Evolutionary conservation across 345 rosid species (phyloP).

Genomic region (Sisymbrium irio): DNA sequence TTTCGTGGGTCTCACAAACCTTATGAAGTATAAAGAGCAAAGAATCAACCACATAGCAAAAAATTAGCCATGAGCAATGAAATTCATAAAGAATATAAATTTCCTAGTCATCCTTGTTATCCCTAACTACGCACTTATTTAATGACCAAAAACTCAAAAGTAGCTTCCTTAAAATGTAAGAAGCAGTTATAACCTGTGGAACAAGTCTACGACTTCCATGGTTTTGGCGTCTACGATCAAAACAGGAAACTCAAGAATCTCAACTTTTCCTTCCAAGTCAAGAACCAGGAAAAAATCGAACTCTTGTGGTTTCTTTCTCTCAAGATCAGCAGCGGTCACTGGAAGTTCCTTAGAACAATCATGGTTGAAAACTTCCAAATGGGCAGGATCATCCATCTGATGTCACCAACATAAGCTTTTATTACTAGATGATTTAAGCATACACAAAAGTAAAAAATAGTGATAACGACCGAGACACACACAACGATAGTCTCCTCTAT

Average conservation of each 20-base stretch:
- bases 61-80: neutral
- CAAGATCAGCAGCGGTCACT: constrained; percentile 44
- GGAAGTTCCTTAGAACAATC: constrained; percentile 57
- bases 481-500: neutral
- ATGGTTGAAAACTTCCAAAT: constrained; percentile 74
- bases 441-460: neutral
- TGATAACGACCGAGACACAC: neutral
- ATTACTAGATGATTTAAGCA: neutral
- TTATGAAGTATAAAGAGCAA: constrained; percentile 7
- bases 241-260: constrained; percentile 92
- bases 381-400: constrained; percentile 73
- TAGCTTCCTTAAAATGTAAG: too few species aligned
- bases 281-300: constrained; percentile 73
- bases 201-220: constrained; percentile 60
- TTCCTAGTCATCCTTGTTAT: neutral
- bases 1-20: constrained; percentile 85
- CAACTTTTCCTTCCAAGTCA: constrained; percentile 91
- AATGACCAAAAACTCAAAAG: neutral
- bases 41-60: constrained; percentile 3
- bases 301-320: constrained; percentile 49
- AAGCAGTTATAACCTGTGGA: constrained; percentile 67
- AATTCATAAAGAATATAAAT: neutral
- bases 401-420: constrained; percentile 2
- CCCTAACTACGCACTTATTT: neutral
- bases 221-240: constrained; percentile 70